Evolutionary conservation across 257 asterid genomes (phyloP), one percentile per base, ranked within the genome.

Genomic region (Jaltomata sinuosa): DNA sequence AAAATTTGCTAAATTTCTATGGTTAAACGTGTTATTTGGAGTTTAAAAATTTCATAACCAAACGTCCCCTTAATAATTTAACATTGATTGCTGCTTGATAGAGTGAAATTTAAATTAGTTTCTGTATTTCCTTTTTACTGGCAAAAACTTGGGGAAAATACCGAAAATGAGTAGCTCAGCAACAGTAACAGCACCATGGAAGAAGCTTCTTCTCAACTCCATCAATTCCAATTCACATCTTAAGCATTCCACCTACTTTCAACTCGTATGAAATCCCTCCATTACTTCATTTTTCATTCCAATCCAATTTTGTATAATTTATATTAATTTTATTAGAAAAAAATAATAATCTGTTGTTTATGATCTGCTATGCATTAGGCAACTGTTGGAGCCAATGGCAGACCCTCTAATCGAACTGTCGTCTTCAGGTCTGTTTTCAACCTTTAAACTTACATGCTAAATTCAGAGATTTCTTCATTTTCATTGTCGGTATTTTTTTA

Each of bases 341-440:
- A 69, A 34, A 11, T 21, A 72, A 32, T n/a, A 31, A 29, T 22
- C 11, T 2, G 38, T 50, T 50, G 5, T 79, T 79, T 80, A 3
- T 34, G 25, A 72, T 76, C 11, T 40, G 4, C 22, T 61, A 61
- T 85, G 18, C 2, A 27, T 76, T 91, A 96, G 98, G 97, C 97
- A 53, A 94, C 99, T 31, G 91, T 94, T 78, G 87, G 94, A 88
- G 86, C 92, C 22, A 89, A 84, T 59, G 89, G 93, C 57, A 91
- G 87, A 47, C 98, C 99, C 74, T 92, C 96, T 32, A 96, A 96
- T 88, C 98, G 99, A 54, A 93, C 99, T n/a, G 99, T 96, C 68
- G 99, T 96, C 84, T 96, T 93, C 94, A 91, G 99, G 98, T 94
- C 36, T 65, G 53, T 42, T 38, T 61, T 12, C 11, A 21, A 5